Conservation (phyloP, 306 rosid genomes). For the Dryas alaskensis region DNA sequence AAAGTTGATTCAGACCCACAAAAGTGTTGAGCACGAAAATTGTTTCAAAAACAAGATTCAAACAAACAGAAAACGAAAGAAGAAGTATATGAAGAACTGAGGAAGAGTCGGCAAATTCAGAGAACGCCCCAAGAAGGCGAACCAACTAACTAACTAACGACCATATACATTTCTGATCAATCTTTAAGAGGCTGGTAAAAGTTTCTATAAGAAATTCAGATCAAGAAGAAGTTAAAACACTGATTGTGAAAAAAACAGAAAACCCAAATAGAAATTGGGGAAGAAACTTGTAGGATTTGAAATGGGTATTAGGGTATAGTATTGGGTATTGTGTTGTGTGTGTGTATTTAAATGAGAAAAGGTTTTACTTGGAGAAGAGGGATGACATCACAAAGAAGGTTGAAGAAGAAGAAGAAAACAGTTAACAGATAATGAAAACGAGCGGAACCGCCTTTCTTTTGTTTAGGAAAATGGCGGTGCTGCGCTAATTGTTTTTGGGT, state of each 20-base stretch:
- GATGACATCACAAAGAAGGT: background rate
- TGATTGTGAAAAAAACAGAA: background rate
- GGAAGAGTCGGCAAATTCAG: conserved; percentile 2
- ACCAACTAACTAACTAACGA: background rate
- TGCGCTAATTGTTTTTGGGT: conserved; percentile 28
- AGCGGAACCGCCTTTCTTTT: conserved; percentile 35
- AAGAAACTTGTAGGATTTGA: background rate
- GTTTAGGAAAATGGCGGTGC: conserved; percentile 18
- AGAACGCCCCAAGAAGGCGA: background rate
- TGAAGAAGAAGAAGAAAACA: background rate
- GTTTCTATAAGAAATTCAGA: background rate
- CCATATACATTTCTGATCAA: background rate
- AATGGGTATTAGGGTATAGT: background rate
- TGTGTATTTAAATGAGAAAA: background rate
- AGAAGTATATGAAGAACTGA: background rate
- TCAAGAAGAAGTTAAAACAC: background rate
- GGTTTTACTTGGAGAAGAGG: conserved; percentile 23
- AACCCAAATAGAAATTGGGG: background rate
- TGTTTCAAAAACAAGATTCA: background rate
- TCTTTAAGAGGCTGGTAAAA: background rate
- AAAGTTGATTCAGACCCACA: background rate
- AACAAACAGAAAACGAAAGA: background rate
- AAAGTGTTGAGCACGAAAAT: background rate
- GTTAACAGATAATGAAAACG: background rate
- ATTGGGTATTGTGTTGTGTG: background rate